phyloP scores from a whole-genome alignment of 352 stramenopile genomes.

The Pelagophyceae sp. region DNA sequence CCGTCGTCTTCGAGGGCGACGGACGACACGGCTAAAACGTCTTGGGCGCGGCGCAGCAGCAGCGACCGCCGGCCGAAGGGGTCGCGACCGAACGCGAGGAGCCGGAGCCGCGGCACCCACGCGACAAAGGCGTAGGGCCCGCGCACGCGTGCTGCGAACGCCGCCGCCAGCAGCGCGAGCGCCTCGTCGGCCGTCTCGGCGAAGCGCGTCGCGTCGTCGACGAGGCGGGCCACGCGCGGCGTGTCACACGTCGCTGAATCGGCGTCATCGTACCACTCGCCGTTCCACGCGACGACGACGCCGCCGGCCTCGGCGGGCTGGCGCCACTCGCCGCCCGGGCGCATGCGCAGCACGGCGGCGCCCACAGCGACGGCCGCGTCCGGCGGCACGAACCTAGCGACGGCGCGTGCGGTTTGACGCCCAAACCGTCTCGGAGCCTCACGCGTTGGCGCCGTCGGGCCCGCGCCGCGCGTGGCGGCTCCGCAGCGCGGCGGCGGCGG shows the following conservation, averaged over 20 bases:
- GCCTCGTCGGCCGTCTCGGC: background rate
- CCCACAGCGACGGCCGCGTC: background rate
- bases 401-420: too few species aligned
- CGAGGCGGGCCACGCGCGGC: background rate
- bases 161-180: background rate
- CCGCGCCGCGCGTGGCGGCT: background rate
- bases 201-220: background rate
- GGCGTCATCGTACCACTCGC: conserved; percentile 16
- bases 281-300: conserved; percentile 2
- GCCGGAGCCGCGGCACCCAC: background rate
- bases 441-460: background rate
- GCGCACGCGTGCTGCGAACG: background rate
- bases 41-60: background rate
- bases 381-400: too few species aligned
- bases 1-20: background rate
- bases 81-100: background rate
- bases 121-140: background rate
- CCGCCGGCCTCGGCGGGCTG: background rate
- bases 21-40: background rate
- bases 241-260: background rate
- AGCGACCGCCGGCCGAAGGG: conserved; percentile 10
- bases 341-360: conserved; percentile 7
- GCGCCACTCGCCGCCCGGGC: background rate
- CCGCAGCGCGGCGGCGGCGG: background rate
- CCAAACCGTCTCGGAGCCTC: too few species aligned